Conservation (phyloP, 257 asterid genomes). For the Lithospermum erythrorhizon region DNA sequence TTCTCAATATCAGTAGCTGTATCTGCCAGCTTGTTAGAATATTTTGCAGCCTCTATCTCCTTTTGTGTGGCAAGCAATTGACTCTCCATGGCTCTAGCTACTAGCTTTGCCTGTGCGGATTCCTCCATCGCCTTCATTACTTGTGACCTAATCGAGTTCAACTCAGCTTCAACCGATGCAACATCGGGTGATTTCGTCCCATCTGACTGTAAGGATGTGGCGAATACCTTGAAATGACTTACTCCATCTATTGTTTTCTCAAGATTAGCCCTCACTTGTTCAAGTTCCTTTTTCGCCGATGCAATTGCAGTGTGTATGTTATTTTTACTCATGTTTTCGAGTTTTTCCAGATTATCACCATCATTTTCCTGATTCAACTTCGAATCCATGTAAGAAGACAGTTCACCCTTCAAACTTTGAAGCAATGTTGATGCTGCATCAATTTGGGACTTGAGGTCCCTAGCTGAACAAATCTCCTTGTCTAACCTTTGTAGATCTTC, state of each 20-base stretch:
- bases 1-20: conserved; percentile 51
- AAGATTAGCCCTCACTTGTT: conserved; percentile 53
- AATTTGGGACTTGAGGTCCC: conserved; percentile 51
- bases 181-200: no score
- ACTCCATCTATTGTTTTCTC: no score
- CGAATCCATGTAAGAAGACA: conserved; percentile 75
- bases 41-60: conserved; percentile 93
- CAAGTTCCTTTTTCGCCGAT: conserved; percentile 64
- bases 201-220: no score
- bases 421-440: conserved; percentile 49
- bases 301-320: conserved; percentile 42
- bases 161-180: no score
- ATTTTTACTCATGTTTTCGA: conserved; percentile 23
- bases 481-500: conserved; percentile 53
- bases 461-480: conserved; percentile 34
- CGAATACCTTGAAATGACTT: no score
- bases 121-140: conserved; percentile 50
- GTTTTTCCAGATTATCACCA: conserved; percentile 1
- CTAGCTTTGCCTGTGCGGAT: conserved; percentile 51
- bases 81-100: conserved; percentile 48
- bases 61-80: conserved; percentile 59
- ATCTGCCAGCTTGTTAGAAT: conserved; percentile 70
- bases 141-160: no score
- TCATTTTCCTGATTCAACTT: conserved; percentile 25
- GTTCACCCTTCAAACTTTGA: conserved; percentile 51